phyloP scores from a whole-genome alignment of 2,329 filamentous ascomycete genomes.

The Lachnellula willkommii region DNA sequence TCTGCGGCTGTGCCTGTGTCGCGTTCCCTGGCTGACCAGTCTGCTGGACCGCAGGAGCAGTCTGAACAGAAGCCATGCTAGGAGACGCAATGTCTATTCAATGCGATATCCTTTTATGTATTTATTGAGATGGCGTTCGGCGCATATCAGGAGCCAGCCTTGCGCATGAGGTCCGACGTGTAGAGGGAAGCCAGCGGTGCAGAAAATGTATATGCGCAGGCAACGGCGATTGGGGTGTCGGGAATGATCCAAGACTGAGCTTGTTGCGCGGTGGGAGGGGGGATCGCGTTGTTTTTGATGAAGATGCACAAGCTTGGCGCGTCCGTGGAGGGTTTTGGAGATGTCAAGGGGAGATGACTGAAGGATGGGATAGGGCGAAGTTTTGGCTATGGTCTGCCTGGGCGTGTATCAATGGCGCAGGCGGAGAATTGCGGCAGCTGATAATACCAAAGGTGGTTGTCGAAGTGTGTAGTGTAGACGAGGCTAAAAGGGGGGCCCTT shows the following conservation, averaged over 20 bases:
- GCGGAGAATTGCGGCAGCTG: neutral
- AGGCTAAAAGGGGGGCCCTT: neutral
- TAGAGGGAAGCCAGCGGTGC: conserved; percentile 5
- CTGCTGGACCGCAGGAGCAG: conserved; percentile 62
- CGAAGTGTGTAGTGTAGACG: neutral
- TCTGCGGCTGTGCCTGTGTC: conserved; percentile 65
- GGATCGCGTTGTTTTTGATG: conserved; percentile 29
- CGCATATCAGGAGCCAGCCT: conserved; percentile 33
- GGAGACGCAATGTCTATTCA: conserved; percentile 9
- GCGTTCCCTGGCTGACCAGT: conserved; percentile 50
- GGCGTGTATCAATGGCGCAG: neutral
- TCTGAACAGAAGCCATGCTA: conserved; percentile 76
- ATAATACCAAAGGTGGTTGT: neutral
- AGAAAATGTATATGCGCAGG: conserved; percentile 19
- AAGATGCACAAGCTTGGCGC: conserved; percentile 30
- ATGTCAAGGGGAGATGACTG: conserved; percentile 13
- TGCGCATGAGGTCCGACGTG: conserved; percentile 30
- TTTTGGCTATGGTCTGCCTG: neutral
- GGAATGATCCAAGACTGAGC: conserved; percentile 1
- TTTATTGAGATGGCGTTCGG: conserved; percentile 19
- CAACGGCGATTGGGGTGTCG: conserved; percentile 2
- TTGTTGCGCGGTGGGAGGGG: conserved; percentile 21
- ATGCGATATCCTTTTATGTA: conserved; percentile 13
- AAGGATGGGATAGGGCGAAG: neutral
- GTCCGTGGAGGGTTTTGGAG: conserved; percentile 15